Evolutionary conservation across 1,284 basidiomycete genomes (phyloP), one percentile per base, ranked within the genome.

Genomic region (Neolentinus lepideus): DNA sequence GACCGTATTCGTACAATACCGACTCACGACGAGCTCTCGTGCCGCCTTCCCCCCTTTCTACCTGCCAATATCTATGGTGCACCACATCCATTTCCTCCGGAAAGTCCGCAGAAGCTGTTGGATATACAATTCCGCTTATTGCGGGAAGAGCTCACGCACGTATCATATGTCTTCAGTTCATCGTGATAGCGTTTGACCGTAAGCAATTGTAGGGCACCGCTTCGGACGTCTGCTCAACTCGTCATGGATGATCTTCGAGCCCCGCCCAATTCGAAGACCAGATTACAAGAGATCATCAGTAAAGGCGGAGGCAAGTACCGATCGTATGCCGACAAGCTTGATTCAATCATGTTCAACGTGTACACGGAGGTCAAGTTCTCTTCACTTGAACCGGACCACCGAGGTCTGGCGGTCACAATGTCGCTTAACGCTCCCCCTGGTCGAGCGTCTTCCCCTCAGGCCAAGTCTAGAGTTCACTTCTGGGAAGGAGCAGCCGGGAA

Each of bases 401-500:
- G 74, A n/a, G 81, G 79, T 0, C 63, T 85, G 8, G 75, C 77
- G 0, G 69, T 75, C 8, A 66, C 69, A 3, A 59, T 85, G 2
- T 59, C 62, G 0, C 62, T 82, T 26, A 72, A 79, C 59, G 63
- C 79, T 0, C 84, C 84, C 25, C 77, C 81, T 2, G 81, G 80
- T 0, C 71, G 68, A 52, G 80, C 81, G 14, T 74, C 79, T n/a
- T 61, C 71, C n/a, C 22, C 59, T 0, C 63, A 70, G 36, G 19
- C 64, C 1, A 59, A 58, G 11, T 64, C 59, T 11, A 76, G 81
- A 1, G 66, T 57, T 2, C 65, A 66, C 1, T 85, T 78, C 61
- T 87, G 84, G 84, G 72, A 82, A 58, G 67, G 84, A 83, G 71
- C 81, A 58, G 67, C 75, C 21, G 75, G 78, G 1, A 81, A 80